Percentiles rank a stretch among this genome's conserved stretches.
Evolutionary conservation across 106 monocot species (phyloP).

Genomic region (Allium fistulosum): DNA sequence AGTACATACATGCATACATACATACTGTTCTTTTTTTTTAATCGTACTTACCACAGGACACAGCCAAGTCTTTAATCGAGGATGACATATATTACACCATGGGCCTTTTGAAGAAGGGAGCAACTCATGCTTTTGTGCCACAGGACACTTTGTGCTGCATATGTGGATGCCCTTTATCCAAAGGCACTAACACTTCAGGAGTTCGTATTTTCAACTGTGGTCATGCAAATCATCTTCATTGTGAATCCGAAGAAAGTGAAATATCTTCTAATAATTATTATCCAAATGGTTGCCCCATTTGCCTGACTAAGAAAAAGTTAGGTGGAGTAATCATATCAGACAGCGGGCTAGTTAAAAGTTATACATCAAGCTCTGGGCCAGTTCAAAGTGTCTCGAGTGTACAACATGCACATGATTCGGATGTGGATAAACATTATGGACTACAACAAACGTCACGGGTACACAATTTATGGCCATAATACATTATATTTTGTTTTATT

Average conservation of each 20-base stretch:
- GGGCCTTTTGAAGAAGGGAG: constrained; percentile 80
- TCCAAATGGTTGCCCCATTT: constrained; percentile 53
- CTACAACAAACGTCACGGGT: constrained; percentile 73
- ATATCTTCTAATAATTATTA: constrained; percentile 15
- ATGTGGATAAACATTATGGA: constrained; percentile 56
- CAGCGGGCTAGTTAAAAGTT: constrained; percentile 37
- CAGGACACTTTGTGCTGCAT: constrained; percentile 64
- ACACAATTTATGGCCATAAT: not conserved
- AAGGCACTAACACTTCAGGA: constrained; percentile 39
- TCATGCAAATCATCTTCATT: constrained; percentile 85
- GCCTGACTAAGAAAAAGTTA: constrained; percentile 56
- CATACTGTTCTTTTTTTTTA: too few relatives aligned
- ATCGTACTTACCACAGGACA: constrained; percentile 31
- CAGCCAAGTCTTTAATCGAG: constrained; percentile 92
- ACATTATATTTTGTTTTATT: too few relatives aligned
- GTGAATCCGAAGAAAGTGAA: constrained; percentile 64
- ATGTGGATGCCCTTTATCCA: constrained; percentile 67
- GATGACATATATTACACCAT: constrained; percentile 90
- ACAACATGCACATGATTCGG: constrained; percentile 58
- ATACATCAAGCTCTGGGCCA: constrained; percentile 10
- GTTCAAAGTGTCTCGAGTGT: constrained; percentile 15
- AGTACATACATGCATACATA: too few relatives aligned
- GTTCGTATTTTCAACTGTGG: constrained; percentile 85
- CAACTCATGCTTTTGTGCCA: constrained; percentile 76
- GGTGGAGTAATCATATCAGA: constrained; percentile 37